Evolutionary conservation across 345 rosid species (phyloP).

Genomic region (Erodium maritimum): DNA sequence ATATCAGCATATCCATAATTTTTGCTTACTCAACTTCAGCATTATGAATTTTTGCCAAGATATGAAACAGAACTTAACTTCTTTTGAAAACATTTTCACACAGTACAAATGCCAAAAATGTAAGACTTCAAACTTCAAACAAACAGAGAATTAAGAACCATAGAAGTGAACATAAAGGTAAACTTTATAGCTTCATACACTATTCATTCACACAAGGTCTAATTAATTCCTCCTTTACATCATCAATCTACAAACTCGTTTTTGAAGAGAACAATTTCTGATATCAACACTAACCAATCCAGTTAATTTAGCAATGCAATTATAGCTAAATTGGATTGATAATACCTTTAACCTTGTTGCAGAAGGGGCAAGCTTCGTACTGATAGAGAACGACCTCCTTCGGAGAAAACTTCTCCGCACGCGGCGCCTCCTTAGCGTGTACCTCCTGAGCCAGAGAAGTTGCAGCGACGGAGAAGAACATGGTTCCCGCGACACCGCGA

Average conservation of each 20-base stretch:
- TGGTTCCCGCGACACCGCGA: constrained; percentile 31
- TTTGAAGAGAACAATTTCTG: not conserved
- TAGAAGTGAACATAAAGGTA: too few species aligned
- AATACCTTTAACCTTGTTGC: constrained; percentile 87
- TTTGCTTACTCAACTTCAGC: too few species aligned
- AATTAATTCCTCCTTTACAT: too few species aligned
- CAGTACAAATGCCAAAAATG: not conserved
- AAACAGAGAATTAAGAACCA: too few species aligned
- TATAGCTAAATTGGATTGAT: not conserved
- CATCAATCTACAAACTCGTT: not conserved
- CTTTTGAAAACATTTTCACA: not conserved
- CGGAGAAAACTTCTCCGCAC: constrained; percentile 29
- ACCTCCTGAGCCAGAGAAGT: constrained; percentile 39
- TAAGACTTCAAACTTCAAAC: not conserved
- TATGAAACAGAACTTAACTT: too few species aligned
- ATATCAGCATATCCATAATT: too few species aligned
- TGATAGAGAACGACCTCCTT: constrained; percentile 78
- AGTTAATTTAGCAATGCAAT: not conserved
- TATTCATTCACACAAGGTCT: not conserved
- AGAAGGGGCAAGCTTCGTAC: constrained; percentile 94
- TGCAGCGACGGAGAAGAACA: constrained; percentile 43
- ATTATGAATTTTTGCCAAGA: too few species aligned
- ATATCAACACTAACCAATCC: not conserved
- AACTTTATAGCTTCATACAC: not conserved
- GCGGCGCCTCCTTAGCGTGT: constrained; percentile 44